Evolutionary conservation across 169 alveolate genomes (phyloP).

Genomic region (Cryptosporidium meleagridis): DNA sequence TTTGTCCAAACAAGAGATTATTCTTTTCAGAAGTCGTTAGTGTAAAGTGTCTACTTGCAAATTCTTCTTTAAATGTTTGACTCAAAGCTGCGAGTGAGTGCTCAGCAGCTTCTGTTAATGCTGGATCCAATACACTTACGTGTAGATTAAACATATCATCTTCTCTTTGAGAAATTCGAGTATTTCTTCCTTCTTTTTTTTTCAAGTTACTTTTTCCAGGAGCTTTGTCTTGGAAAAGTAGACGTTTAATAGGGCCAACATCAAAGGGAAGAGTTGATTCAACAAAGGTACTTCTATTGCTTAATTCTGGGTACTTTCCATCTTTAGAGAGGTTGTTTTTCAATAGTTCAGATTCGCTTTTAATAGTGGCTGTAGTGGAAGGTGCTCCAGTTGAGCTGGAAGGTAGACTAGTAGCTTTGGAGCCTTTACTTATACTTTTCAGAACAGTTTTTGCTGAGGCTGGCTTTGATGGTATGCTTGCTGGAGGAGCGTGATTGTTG

Average conservation of each 20-base stretch:
- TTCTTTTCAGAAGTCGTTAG: conserved; percentile 60
- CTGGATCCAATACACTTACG: conserved; percentile 69
- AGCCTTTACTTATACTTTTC: conserved; percentile 26
- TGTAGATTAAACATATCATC: conserved; percentile 68
- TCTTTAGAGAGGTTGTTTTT: conserved; percentile 34
- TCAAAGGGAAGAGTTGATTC: conserved; percentile 68
- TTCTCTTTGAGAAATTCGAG: conserved; percentile 33
- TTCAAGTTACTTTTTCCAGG: neutral
- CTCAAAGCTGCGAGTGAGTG: conserved; percentile 61
- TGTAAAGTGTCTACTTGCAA: conserved; percentile 72
- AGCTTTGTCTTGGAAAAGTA: conserved; percentile 45
- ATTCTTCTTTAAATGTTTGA: conserved; percentile 62
- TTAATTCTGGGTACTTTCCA: conserved; percentile 25
- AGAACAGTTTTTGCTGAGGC: neutral
- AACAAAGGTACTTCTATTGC: conserved; percentile 49
- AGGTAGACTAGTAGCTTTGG: conserved; percentile 3
- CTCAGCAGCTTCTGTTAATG: conserved; percentile 57
- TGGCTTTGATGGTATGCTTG: neutral
- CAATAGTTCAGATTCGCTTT: neutral
- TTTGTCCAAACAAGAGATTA: conserved; percentile 57
- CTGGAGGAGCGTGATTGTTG: neutral
- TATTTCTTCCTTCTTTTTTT: neutral
- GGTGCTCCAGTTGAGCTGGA: neutral
- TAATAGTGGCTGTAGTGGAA: neutral
- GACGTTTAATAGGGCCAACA: conserved; percentile 52